These are phyloP conservation scores for Fusarium chlamydosporum DNA, from an alignment of 2,329 filamentous ascomycete genomes.

Conservation along the genomic window DNA sequence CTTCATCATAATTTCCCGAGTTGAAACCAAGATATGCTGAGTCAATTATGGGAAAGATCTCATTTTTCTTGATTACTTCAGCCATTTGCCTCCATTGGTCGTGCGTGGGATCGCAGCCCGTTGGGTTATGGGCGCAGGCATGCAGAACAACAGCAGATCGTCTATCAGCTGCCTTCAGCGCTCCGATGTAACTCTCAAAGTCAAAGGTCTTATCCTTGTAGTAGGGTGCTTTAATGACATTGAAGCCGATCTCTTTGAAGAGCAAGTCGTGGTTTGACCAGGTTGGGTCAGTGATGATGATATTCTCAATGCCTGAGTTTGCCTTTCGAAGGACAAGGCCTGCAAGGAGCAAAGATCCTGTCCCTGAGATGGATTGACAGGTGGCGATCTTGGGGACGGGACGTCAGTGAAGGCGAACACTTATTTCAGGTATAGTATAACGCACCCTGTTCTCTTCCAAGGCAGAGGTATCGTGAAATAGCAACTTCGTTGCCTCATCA, in stretches of 20 bases:
- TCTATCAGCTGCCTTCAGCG: constrained; percentile 49
- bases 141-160: constrained; percentile 55
- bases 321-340: constrained; percentile 53
- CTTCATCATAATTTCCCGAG: constrained; percentile 45
- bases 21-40: constrained; percentile 47
- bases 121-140: constrained; percentile 61
- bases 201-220: constrained; percentile 55
- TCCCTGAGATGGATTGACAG: constrained; percentile 59
- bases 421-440: rapidly evolving
- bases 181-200: constrained; percentile 51
- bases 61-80: constrained; percentile 21
- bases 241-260: constrained; percentile 54
- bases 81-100: constrained; percentile 49
- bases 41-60: constrained; percentile 44
- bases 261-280: constrained; percentile 60
- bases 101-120: constrained; percentile 55
- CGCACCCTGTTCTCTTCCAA: constrained; percentile 52
- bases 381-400: constrained; percentile 48
- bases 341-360: constrained; percentile 57
- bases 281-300: constrained; percentile 59
- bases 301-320: constrained; percentile 44
- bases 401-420: rapidly evolving
- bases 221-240: constrained; percentile 55
- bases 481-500: constrained; percentile 52
- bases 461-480: constrained; percentile 50